Percentiles rank a stretch among this genome's conserved stretches.
phyloP scores from a whole-genome alignment of 352 stramenopile genomes.

The Phytophthora hibernalis region DNA sequence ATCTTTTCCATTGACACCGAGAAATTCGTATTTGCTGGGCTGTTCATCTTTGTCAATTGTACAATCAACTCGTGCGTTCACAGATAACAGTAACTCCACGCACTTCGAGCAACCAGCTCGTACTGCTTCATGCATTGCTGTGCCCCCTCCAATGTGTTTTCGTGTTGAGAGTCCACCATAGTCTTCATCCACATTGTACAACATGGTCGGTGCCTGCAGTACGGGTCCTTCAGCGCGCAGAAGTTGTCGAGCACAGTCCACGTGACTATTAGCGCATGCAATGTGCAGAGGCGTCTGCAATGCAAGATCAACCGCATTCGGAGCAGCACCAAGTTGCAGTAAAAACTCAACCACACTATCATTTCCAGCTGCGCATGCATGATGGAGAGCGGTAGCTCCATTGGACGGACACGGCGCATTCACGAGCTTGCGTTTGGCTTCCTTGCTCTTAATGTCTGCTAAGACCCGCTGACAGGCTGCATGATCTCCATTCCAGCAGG shows the following conservation, averaged over 20 bases:
- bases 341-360: conserved; percentile 59
- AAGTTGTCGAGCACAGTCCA: conserved; percentile 57
- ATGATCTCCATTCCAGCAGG: conserved; percentile 55
- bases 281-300: conserved; percentile 67
- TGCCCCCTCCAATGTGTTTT: conserved; percentile 53
- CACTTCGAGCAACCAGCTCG: conserved; percentile 54
- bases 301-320: conserved; percentile 45
- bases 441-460: conserved; percentile 17
- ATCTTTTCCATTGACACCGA: conserved; percentile 57
- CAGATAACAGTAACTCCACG: conserved; percentile 64
- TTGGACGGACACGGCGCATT: not conserved
- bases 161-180: conserved; percentile 27
- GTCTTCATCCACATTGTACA: conserved; percentile 33
- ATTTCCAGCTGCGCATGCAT: conserved; percentile 54
- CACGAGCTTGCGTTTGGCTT: conserved; percentile 14
- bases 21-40: conserved; percentile 53
- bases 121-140: conserved; percentile 64
- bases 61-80: conserved; percentile 52
- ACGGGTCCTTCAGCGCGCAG: conserved; percentile 48
- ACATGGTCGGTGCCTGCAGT: conserved; percentile 17
- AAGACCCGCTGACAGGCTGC: conserved; percentile 49
- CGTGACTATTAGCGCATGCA: conserved; percentile 55
- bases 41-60: not conserved
- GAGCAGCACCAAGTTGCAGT: conserved; percentile 44
- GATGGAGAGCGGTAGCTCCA: conserved; percentile 55